phyloP scores from a whole-genome alignment of 352 stramenopile species.

The Pythium plurisporium region DNA sequence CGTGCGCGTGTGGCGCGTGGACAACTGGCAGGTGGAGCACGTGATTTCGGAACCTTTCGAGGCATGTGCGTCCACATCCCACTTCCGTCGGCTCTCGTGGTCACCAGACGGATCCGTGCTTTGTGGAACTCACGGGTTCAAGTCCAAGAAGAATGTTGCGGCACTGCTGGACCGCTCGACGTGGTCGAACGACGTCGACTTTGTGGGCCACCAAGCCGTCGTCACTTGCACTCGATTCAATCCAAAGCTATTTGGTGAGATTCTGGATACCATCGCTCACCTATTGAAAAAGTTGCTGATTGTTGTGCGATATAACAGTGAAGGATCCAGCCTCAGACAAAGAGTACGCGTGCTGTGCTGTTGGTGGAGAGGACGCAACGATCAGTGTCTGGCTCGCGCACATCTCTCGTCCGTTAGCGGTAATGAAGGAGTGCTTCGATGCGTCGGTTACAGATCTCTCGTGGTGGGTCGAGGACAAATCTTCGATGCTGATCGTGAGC shows the following conservation, averaged over 20 bases:
- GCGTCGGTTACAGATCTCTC: constrained; percentile 77
- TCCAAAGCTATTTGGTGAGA: constrained; percentile 62
- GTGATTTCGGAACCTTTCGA: constrained; percentile 74
- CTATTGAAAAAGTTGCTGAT: not conserved
- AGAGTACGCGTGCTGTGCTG: constrained; percentile 79
- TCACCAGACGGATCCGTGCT: constrained; percentile 77
- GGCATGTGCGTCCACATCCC: constrained; percentile 66
- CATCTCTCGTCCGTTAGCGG: constrained; percentile 62
- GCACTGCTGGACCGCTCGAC: constrained; percentile 68
- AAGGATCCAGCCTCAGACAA: constrained; percentile 55
- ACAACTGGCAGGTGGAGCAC: constrained; percentile 67
- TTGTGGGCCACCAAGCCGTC: constrained; percentile 76
- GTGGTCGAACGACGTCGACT: constrained; percentile 84
- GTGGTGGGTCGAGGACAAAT: constrained; percentile 41
- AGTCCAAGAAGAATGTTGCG: constrained; percentile 84
- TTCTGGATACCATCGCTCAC: not conserved
- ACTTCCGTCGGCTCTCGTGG: constrained; percentile 83
- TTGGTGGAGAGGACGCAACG: constrained; percentile 78
- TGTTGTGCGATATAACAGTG: constrained; percentile 26
- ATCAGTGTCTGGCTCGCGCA: constrained; percentile 85
- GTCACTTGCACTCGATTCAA: constrained; percentile 84
- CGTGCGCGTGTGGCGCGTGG: constrained; percentile 78
- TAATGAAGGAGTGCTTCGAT: constrained; percentile 84
- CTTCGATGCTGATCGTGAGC: constrained; percentile 60
- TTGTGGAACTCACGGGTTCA: constrained; percentile 81